phyloP scores from a whole-genome alignment of 768 basidiomycete genomes.

The Lentinula edodes region DNA sequence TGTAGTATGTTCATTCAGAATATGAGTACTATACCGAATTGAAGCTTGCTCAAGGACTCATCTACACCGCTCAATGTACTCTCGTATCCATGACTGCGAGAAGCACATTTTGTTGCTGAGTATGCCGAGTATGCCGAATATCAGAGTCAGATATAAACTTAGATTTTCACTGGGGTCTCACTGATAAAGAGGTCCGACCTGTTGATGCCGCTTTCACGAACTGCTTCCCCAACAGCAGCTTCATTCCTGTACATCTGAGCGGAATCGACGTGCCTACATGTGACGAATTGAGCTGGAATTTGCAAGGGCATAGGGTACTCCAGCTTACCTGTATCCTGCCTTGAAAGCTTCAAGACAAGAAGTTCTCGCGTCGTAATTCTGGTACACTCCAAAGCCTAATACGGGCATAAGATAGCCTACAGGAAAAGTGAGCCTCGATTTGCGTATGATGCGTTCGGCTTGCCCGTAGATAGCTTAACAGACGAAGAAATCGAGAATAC shows the following conservation, averaged over 20 bases:
- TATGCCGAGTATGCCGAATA: not conserved
- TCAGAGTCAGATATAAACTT: slow-evolving; percentile 1
- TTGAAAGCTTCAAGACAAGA: slow-evolving; percentile 59
- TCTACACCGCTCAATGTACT: slow-evolving; percentile 54
- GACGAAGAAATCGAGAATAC: slow-evolving; percentile 5
- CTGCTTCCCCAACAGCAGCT: slow-evolving; percentile 51
- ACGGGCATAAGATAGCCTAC: slow-evolving; percentile 55
- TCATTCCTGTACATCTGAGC: slow-evolving; percentile 70
- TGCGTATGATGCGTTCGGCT: not conserved
- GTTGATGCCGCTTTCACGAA: slow-evolving; percentile 48
- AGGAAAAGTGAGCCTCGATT: not conserved
- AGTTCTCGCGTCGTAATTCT: slow-evolving; percentile 50
- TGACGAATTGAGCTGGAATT: slow-evolving; percentile 14
- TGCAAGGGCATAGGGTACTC: not conserved
- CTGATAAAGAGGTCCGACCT: slow-evolving; percentile 70
- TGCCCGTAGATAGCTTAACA: slow-evolving; percentile 7
- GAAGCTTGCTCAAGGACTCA: slow-evolving; percentile 51
- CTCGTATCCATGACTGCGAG: slow-evolving; percentile 58
- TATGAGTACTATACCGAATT: slow-evolving; percentile 41
- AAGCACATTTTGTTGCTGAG: slow-evolving; percentile 61
- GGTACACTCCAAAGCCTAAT: slow-evolving; percentile 69
- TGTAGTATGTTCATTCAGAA: not conserved
- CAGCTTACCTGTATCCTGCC: slow-evolving; percentile 53
- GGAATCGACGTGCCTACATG: slow-evolving; percentile 57
- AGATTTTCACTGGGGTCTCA: slow-evolving; percentile 24